A percentile compares a stretch with the other conserved stretches of the same genome.
phyloP scores from a whole-genome alignment of 2,329 filamentous ascomycete genomes.

The Colletotrichum cereale region DNA sequence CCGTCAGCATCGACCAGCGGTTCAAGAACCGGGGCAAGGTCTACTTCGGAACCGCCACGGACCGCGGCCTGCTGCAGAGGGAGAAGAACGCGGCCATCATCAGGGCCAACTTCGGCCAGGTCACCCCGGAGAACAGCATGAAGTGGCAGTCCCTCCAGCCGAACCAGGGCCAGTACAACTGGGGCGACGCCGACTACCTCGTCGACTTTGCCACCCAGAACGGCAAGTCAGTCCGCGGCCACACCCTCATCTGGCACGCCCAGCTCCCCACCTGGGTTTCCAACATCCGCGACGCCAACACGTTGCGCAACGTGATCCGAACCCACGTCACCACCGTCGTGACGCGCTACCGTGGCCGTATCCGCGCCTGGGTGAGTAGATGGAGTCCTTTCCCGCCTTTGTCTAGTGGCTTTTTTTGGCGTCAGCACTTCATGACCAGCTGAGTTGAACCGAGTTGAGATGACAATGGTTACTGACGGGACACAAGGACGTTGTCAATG shows the following conservation, averaged over 20 bases:
- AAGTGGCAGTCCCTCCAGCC: constrained; percentile 71
- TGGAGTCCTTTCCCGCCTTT: neutral
- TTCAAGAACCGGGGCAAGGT: constrained; percentile 74
- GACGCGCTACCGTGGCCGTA: constrained; percentile 57
- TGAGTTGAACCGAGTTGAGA: neutral
- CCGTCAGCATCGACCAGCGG: constrained; percentile 63
- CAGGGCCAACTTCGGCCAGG: constrained; percentile 66
- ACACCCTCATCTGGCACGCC: constrained; percentile 62
- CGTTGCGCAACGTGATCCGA: constrained; percentile 64
- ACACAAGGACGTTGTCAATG: constrained; percentile 59
- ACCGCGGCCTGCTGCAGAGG: constrained; percentile 63
- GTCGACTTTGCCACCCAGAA: constrained; percentile 55
- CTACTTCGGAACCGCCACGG: constrained; percentile 72
- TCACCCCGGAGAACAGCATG: constrained; percentile 64
- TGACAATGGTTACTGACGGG: neutral
- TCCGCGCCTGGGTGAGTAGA: constrained; percentile 58
- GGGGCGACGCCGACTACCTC: constrained; percentile 62
- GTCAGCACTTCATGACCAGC: neutral
- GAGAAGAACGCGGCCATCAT: constrained; percentile 67
- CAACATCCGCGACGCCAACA: constrained; percentile 55
- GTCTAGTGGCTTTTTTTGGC: neutral
- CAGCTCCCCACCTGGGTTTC: constrained; percentile 66
- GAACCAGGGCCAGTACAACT: constrained; percentile 65
- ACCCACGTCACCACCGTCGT: constrained; percentile 63
- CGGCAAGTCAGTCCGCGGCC: constrained; percentile 56